Evolutionary conservation across 1,284 basidiomycete species (phyloP).

Genomic region (Heterobasidion occidentale): DNA sequence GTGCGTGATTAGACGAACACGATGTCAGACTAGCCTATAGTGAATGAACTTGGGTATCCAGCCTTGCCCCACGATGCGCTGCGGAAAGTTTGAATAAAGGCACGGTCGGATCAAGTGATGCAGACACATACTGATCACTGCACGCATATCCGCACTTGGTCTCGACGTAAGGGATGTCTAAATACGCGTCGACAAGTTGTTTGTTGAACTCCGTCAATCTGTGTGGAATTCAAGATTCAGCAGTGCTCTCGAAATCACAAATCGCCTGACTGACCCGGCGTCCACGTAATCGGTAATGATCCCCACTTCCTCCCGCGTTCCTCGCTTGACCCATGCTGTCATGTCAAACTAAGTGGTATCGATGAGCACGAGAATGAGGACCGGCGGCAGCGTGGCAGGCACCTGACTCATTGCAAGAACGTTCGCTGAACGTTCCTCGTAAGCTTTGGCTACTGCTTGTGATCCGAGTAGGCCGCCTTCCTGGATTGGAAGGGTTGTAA

Average conservation of each 20-base stretch:
- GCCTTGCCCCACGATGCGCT: conserved; percentile 83
- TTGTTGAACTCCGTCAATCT: conserved; percentile 80
- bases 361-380: conserved; percentile 9
- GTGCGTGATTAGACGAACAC: conserved; percentile 9
- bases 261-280: conserved; percentile 32
- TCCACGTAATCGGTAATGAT: conserved; percentile 88
- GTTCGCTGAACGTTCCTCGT: conserved; percentile 53
- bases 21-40: conserved; percentile 52
- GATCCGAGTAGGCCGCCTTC: conserved; percentile 94
- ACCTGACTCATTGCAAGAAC: conserved; percentile 90
- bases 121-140: conserved; percentile 4
- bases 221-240: conserved; percentile 4
- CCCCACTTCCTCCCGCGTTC: conserved; percentile 82
- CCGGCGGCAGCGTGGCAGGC: conserved; percentile 15
- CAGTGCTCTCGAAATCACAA: conserved; percentile 5
- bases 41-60: conserved; percentile 79
- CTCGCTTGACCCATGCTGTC: conserved; percentile 94
- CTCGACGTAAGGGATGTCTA: conserved; percentile 69
- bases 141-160: conserved; percentile 1
- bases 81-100: conserved; percentile 14
- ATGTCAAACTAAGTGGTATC: conserved; percentile 67
- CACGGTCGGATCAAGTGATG: conserved; percentile 13
- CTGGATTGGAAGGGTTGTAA: conserved; percentile 26
- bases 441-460: conserved; percentile 82
- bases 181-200: conserved; percentile 69